These are phyloP conservation scores for Heterococcus sp. DNA, from an alignment of 108 stramenopile genomes.

Conservation along the genomic window DNA sequence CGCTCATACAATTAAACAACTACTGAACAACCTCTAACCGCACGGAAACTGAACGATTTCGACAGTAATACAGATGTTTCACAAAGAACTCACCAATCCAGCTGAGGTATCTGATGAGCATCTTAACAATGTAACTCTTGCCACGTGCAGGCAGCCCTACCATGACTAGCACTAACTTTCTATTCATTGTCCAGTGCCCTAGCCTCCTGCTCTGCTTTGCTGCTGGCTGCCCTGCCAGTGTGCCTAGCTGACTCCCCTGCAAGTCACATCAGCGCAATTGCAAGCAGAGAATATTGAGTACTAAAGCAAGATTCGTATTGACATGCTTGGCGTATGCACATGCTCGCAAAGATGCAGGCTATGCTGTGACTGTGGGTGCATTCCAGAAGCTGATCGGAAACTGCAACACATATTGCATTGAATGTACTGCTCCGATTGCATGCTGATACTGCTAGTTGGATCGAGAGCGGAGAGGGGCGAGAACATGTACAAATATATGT, in stretches of 20 bases:
- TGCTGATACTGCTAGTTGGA: background rate
- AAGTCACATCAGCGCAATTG: background rate
- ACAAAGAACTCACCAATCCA: slow-evolving; percentile 52
- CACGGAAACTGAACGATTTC: too few relatives aligned
- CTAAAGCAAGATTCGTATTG: background rate
- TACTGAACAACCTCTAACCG: too few relatives aligned
- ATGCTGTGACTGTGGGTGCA: background rate
- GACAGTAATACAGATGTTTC: too few relatives aligned
- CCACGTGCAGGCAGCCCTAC: slow-evolving; percentile 54
- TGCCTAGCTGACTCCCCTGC: background rate
- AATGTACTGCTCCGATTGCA: background rate
- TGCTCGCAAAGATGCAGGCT: background rate
- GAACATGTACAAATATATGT: background rate
- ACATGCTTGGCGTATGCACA: background rate
- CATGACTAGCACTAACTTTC: slow-evolving; percentile 47
- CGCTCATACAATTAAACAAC: too few relatives aligned
- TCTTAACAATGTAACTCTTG: slow-evolving; percentile 60
- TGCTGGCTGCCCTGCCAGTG: background rate
- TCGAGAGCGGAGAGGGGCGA: background rate
- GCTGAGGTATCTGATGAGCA: slow-evolving; percentile 56
- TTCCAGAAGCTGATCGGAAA: background rate
- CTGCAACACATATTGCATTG: background rate
- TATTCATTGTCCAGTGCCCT: slow-evolving; percentile 47
- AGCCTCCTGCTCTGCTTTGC: slow-evolving; percentile 13
- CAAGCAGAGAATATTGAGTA: background rate